Evolutionary conservation across 1,139 yeast genomes (phyloP).

Genomic region (Taphrina betulina): DNA sequence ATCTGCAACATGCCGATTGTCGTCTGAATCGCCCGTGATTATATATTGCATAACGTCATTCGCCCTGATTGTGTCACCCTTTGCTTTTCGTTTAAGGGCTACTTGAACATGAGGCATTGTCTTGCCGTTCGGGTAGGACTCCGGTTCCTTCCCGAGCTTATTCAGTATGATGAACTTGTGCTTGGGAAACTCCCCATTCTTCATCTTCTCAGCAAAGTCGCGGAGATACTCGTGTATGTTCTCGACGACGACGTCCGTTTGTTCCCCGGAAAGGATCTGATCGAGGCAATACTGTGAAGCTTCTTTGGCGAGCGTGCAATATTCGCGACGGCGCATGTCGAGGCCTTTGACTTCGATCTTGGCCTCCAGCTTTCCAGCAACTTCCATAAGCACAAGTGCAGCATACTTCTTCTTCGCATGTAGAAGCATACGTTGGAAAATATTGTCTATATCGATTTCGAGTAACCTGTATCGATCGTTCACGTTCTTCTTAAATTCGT

Average conservation of each 20-base stretch:
- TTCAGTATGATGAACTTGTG: slow-evolving; percentile 50
- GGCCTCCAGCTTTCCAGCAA: slow-evolving; percentile 52
- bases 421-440: slow-evolving; percentile 75
- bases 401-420: slow-evolving; percentile 99
- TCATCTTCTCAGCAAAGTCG: slow-evolving; percentile 58
- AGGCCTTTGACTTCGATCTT: slow-evolving; percentile 88
- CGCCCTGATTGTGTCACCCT: slow-evolving; percentile 81
- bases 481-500: slow-evolving; percentile 76
- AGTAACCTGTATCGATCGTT: slow-evolving; percentile 82
- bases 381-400: slow-evolving; percentile 62
- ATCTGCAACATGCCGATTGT: slow-evolving; percentile 39
- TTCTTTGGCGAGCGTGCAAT: slow-evolving; percentile 87
- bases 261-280: slow-evolving; percentile 68
- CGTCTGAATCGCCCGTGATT: slow-evolving; percentile 56
- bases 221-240: slow-evolving; percentile 74
- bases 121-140: slow-evolving; percentile 54
- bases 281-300: slow-evolving; percentile 71
- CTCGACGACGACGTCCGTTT: slow-evolving; percentile 72
- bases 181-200: slow-evolving; percentile 59
- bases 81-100: slow-evolving; percentile 72
- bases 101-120: slow-evolving; percentile 92
- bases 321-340: slow-evolving; percentile 96
- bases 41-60: slow-evolving; percentile 90
- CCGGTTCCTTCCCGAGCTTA: slow-evolving; percentile 48
- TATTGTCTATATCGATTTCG: slow-evolving; percentile 94